These are phyloP conservation scores for Septoria linicola DNA, from an alignment of 2,329 filamentous ascomycete genomes.

Conservation along the genomic window DNA sequence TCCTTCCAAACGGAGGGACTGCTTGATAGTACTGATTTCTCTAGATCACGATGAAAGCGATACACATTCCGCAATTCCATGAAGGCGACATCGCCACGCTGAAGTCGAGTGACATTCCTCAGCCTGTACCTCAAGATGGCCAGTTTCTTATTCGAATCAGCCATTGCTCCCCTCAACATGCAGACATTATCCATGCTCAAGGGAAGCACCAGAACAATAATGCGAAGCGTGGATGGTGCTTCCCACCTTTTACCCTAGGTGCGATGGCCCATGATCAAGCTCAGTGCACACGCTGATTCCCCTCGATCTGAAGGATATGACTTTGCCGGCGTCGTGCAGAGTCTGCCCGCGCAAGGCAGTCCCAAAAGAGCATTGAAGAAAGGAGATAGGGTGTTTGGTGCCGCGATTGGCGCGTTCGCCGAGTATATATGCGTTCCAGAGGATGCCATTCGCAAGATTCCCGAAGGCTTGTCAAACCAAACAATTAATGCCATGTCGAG, in stretches of 20 bases:
- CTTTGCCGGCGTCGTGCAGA: conserved; percentile 56
- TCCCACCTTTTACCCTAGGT: conserved; percentile 53
- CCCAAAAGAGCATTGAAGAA: conserved; percentile 37
- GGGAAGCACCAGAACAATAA: conserved; percentile 62
- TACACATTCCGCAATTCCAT: conserved; percentile 41
- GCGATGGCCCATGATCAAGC: neutral
- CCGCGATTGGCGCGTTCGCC: conserved; percentile 53
- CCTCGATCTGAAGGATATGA: conserved; percentile 53
- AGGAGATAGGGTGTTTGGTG: conserved; percentile 58
- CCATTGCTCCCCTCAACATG: conserved; percentile 59
- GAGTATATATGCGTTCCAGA: conserved; percentile 50
- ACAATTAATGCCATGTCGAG: conserved; percentile 56
- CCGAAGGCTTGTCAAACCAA: conserved; percentile 46
- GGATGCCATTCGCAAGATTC: conserved; percentile 46
- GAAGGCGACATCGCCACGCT: conserved; percentile 35
- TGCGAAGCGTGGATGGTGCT: conserved; percentile 48
- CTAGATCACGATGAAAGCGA: conserved; percentile 42
- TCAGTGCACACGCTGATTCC: too few relatives aligned
- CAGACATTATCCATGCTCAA: conserved; percentile 59
- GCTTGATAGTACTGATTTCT: too few relatives aligned
- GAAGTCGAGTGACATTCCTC: conserved; percentile 32
- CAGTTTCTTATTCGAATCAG: conserved; percentile 52
- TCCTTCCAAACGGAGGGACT: too few relatives aligned
- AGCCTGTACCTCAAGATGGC: conserved; percentile 37
- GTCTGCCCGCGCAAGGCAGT: conserved; percentile 34